phyloP scores from a whole-genome alignment of 306 rosid genomes.

The Citrullus colocynthis region DNA sequence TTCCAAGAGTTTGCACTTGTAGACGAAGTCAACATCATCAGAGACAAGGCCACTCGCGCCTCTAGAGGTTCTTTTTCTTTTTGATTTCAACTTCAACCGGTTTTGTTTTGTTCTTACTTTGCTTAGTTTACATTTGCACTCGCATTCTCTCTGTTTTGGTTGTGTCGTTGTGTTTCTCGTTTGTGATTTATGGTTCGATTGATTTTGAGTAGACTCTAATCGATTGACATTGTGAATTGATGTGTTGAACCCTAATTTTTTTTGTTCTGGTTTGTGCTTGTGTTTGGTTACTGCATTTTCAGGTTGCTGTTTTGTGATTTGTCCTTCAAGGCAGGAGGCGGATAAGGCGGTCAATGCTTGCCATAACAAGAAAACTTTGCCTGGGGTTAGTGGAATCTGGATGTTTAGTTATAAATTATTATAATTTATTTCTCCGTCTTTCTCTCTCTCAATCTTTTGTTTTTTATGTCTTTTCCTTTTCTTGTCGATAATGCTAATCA shows the following conservation, averaged over 20 bases:
- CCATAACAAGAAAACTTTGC: slow-evolving; percentile 79
- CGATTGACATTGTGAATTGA: not conserved
- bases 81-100: not conserved
- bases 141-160: not conserved
- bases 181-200: not conserved
- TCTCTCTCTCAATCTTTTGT: not conserved
- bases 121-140: slow-evolving; percentile 1
- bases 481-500: slow-evolving; percentile 8
- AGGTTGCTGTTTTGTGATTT: slow-evolving; percentile 91
- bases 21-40: slow-evolving; percentile 97
- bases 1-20: slow-evolving; percentile 79
- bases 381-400: slow-evolving; percentile 53
- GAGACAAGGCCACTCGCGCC: slow-evolving; percentile 80
- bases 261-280: not conserved
- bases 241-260: slow-evolving; percentile 24
- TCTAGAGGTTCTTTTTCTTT: slow-evolving; percentile 51
- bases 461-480: not conserved
- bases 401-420: not conserved
- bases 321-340: slow-evolving; percentile 90
- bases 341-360: slow-evolving; percentile 96
- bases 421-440: not conserved
- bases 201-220: not conserved
- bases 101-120: not conserved
- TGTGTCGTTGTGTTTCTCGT: not conserved
- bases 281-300: slow-evolving; percentile 5